These are phyloP conservation scores for Lagenaria siceraria DNA, from an alignment of 306 rosid genomes.

Conservation along the genomic window DNA sequence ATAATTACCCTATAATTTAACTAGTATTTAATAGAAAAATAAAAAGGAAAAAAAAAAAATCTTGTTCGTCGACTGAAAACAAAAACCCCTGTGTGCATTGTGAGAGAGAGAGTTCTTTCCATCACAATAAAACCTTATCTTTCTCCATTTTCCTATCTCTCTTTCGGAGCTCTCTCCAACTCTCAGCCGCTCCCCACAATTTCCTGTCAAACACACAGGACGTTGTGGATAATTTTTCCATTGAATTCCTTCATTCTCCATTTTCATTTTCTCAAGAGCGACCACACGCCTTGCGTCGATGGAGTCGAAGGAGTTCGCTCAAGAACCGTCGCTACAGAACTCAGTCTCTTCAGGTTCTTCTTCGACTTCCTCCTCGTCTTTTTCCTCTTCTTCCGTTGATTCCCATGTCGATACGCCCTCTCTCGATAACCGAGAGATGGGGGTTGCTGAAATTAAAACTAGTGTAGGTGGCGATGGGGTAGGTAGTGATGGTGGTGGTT, in stretches of 20 bases:
- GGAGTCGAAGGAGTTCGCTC: conserved; percentile 9
- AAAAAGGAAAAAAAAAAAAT: not conserved
- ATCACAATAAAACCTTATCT: conserved; percentile 9
- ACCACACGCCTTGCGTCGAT: not conserved
- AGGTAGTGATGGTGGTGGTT: conserved; percentile 15
- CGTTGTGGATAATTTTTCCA: not conserved
- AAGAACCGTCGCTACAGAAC: conserved; percentile 7
- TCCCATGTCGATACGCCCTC: conserved; percentile 10
- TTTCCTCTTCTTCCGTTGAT: conserved; percentile 16
- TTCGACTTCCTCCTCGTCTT: conserved; percentile 4
- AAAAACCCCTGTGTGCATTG: not conserved
- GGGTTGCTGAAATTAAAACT: conserved; percentile 1
- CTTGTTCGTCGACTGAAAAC: not conserved
- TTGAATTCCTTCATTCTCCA: not conserved
- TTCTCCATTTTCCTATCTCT: not conserved
- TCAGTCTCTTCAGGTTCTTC: conserved; percentile 26
- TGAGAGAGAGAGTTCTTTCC: not conserved
- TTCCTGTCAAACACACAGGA: not conserved
- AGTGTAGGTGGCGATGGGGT: conserved; percentile 11
- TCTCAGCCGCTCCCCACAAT: conserved; percentile 4
- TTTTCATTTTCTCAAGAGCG: not conserved
- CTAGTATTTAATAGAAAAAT: not conserved
- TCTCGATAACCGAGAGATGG: not conserved
- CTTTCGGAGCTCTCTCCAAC: not conserved
- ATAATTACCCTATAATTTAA: too few species aligned